phyloP scores from a whole-genome alignment of 306 rosid species.

The Rosa persica region DNA sequence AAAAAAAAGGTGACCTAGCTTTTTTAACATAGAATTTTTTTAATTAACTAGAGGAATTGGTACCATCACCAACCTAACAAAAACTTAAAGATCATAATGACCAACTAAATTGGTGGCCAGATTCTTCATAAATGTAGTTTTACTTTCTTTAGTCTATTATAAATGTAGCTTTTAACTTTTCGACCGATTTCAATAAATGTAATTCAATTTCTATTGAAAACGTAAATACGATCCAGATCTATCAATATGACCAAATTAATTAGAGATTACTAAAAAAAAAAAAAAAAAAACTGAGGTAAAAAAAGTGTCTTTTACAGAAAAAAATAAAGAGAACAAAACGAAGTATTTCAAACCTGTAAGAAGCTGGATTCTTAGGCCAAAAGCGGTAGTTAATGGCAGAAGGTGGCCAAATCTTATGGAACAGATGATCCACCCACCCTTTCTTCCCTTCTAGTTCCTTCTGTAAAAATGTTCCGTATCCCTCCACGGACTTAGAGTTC shows the following conservation, averaged over 20 bases:
- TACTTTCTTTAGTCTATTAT: background rate
- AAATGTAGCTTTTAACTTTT: background rate
- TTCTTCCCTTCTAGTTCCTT: slow-evolving; percentile 60
- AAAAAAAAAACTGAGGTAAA: too few species aligned
- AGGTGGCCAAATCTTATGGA: slow-evolving; percentile 65
- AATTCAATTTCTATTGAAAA: background rate
- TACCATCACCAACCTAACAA: too few species aligned
- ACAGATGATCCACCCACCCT: slow-evolving; percentile 86
- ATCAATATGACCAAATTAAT: background rate
- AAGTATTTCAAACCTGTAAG: slow-evolving; percentile 56
- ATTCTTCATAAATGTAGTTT: too few species aligned
- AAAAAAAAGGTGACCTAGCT: too few species aligned
- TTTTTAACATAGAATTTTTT: too few species aligned
- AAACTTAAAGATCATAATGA: background rate
- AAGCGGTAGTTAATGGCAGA: slow-evolving; percentile 48
- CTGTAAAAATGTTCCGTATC: slow-evolving; percentile 60
- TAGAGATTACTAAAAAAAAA: background rate
- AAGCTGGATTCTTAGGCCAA: slow-evolving; percentile 72
- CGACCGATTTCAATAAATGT: background rate
- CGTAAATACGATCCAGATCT: background rate
- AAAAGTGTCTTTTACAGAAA: background rate
- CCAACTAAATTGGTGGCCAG: background rate
- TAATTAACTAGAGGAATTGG: too few species aligned
- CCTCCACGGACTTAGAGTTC: slow-evolving; percentile 47
- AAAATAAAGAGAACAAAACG: background rate